These are phyloP conservation scores for Curvularia sp. DNA, from an alignment of 2,329 filamentous ascomycete genomes.

Conservation along the genomic window DNA sequence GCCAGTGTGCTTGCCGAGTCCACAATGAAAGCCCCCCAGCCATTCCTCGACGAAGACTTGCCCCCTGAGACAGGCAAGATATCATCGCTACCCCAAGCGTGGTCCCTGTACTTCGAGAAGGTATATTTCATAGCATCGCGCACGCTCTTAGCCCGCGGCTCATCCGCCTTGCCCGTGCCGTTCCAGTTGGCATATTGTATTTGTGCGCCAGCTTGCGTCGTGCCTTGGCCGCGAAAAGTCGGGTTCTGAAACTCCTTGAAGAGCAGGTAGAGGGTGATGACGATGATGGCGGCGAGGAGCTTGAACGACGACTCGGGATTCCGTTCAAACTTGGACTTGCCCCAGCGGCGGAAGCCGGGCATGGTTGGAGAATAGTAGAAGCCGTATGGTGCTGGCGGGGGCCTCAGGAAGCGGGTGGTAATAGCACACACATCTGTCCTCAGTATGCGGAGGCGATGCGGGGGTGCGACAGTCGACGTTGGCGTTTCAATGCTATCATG, in stretches of 20 bases:
- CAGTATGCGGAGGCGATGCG: conserved; percentile 25
- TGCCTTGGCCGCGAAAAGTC: conserved; percentile 28
- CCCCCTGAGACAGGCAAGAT: conserved; percentile 50
- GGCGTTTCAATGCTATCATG: conserved; percentile 9
- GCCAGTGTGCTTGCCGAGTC: conserved; percentile 51
- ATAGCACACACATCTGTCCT: conserved; percentile 36
- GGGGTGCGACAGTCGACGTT: conserved; percentile 19
- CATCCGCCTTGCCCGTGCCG: conserved; percentile 46
- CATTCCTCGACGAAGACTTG: conserved; percentile 47
- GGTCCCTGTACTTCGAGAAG: conserved; percentile 49
- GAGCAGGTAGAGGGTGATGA: conserved; percentile 52
- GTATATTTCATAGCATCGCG: conserved; percentile 51
- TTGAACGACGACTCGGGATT: conserved; percentile 53
- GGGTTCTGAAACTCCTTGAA: conserved; percentile 48
- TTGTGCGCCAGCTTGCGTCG: conserved; percentile 30
- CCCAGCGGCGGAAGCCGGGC: conserved; percentile 48
- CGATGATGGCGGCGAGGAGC: conserved; percentile 49
- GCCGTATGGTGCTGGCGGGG: conserved; percentile 18
- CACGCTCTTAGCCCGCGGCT: conserved; percentile 43
- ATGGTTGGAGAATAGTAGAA: conserved; percentile 27
- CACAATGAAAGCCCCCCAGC: conserved; percentile 54
- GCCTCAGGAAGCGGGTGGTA: conserved; percentile 28
- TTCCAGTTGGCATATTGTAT: conserved; percentile 48
- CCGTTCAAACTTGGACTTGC: conserved; percentile 48
- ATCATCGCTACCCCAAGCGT: conserved; percentile 52